Evolutionary conservation across 2,329 filamentous ascomycete genomes (phyloP).

Genomic region (Hypoxylon sp.): DNA sequence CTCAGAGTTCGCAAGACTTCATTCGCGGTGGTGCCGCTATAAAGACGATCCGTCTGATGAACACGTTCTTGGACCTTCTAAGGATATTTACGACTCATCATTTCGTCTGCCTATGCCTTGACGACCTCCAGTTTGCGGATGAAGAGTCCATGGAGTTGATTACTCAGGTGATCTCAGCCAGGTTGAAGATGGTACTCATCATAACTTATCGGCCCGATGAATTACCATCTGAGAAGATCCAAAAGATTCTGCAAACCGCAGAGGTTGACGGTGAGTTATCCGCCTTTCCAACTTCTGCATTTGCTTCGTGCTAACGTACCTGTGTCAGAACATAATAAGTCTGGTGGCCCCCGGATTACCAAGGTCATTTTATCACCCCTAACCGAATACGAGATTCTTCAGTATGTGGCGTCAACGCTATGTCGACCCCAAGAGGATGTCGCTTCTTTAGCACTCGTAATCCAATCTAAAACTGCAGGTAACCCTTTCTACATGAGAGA

Average conservation of each 20-base stretch:
- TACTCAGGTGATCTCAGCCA: constrained; percentile 79
- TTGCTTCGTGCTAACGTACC: constrained; percentile 25
- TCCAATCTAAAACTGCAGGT: constrained; percentile 88
- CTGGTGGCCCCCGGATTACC: constrained; percentile 70
- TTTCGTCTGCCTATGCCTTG: constrained; percentile 87
- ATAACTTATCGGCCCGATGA: constrained; percentile 80
- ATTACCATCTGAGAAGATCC: constrained; percentile 66
- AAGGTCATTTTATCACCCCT: constrained; percentile 79
- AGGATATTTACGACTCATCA: constrained; percentile 84
- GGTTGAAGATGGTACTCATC: constrained; percentile 84
- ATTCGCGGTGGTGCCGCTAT: constrained; percentile 68
- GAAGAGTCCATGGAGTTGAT: constrained; percentile 88
- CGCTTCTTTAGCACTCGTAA: constrained; percentile 80
- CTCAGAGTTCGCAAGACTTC: constrained; percentile 69
- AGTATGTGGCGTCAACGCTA: constrained; percentile 85
- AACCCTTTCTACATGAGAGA: constrained; percentile 93
- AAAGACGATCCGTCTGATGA: constrained; percentile 81
- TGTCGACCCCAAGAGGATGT: constrained; percentile 79
- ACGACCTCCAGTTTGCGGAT: constrained; percentile 92
- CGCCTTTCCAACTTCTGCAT: background rate
- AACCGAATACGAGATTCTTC: constrained; percentile 80
- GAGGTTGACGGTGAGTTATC: constrained; percentile 62
- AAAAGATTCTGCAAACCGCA: constrained; percentile 65
- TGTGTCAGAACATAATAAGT: constrained; percentile 56
- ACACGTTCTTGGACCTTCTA: constrained; percentile 87